phyloP scores from a whole-genome alignment of 169 alveolate species.

The Eimeria maxima region DNA sequence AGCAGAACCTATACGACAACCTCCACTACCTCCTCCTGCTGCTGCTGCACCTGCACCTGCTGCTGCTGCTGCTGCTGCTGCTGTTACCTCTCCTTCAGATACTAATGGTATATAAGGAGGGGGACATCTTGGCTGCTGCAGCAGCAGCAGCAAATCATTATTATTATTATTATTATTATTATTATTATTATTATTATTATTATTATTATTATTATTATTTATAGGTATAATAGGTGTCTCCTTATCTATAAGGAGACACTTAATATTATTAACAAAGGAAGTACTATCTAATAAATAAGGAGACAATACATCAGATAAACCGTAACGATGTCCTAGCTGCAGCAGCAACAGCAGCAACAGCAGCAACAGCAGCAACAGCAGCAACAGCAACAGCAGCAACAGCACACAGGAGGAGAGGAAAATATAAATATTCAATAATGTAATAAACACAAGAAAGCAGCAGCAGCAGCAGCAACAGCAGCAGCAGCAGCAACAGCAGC shows the following conservation, averaged over 20 bases:
- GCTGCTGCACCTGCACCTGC: conserved; percentile 42
- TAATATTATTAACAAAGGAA: conserved; percentile 26
- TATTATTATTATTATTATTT: too few relatives aligned
- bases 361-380: background rate
- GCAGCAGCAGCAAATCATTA: background rate
- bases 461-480: background rate
- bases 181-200: too few relatives aligned
- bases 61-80: background rate
- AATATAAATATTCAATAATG: background rate
- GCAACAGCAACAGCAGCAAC: background rate
- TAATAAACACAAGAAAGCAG: background rate
- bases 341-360: background rate
- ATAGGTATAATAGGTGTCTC: background rate
- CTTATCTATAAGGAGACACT: background rate
- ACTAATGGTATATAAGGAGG: background rate
- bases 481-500: conserved; percentile 23
- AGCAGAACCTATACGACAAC: too few relatives aligned
- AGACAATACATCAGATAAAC: background rate
- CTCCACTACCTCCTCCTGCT: background rate
- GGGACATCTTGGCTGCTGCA: background rate
- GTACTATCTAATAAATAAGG: conserved; percentile 24
- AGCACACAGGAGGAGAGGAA: background rate
- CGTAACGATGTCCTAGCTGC: conserved; percentile 72
- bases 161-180: too few relatives aligned
- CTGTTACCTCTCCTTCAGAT: background rate